phyloP scores from a whole-genome alignment of 2,329 filamentous ascomycete genomes.

The Aureobasidium sp. region DNA sequence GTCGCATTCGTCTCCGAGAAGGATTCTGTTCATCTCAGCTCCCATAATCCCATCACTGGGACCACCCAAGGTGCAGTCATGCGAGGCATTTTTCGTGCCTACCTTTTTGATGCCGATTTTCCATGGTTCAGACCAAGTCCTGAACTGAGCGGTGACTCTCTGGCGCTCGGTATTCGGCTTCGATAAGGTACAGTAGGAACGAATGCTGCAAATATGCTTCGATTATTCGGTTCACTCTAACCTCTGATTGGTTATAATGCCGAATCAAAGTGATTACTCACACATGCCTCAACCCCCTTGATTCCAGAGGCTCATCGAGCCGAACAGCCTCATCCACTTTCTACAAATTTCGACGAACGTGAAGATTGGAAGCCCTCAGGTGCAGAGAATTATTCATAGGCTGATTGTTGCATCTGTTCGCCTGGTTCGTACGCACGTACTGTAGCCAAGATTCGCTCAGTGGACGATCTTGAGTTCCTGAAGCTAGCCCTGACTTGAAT shows the following conservation, averaged over 20 bases:
- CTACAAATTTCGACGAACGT: background rate
- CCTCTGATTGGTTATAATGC: background rate
- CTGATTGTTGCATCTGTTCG: slow-evolving; percentile 7
- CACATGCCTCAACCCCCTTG: background rate
- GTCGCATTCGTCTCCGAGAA: background rate
- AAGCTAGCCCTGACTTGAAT: background rate
- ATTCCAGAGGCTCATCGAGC: background rate
- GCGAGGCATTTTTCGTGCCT: background rate
- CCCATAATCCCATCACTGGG: background rate
- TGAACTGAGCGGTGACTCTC: background rate
- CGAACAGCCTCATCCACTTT: background rate
- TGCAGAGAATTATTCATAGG: background rate
- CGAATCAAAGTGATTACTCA: background rate
- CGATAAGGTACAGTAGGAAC: background rate
- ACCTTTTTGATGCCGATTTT: background rate
- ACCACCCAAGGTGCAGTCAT: background rate
- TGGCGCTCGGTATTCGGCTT: background rate
- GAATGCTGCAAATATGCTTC: background rate
- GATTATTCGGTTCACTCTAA: background rate
- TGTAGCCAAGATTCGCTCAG: background rate
- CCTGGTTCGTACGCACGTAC: background rate
- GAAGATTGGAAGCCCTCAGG: background rate
- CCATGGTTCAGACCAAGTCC: background rate
- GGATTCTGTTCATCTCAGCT: background rate
- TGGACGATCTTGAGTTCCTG: background rate